Conservation (phyloP, 805 yeast genomes). For the Saturnispora ahearnii region DNA sequence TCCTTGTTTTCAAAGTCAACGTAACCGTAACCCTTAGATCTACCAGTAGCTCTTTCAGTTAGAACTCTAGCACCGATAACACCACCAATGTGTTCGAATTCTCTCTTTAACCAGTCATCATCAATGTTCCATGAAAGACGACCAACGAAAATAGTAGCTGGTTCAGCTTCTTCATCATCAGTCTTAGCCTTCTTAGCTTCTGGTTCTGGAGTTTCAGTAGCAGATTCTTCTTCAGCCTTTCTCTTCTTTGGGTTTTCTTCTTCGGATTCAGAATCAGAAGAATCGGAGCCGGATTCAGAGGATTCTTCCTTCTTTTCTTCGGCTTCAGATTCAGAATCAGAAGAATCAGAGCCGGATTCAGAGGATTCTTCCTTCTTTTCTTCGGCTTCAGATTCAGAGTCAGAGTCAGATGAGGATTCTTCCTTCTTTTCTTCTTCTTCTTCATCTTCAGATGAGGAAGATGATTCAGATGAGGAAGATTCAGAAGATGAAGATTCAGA, state of each 20-base stretch:
- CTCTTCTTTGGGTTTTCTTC: slow-evolving; percentile 30
- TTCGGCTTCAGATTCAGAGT: slow-evolving; percentile 21
- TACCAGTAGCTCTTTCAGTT: slow-evolving; percentile 73
- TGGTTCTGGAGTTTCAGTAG: slow-evolving; percentile 26
- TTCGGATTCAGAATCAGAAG: slow-evolving; percentile 15
- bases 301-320: slow-evolving; percentile 12
- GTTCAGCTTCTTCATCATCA: slow-evolving; percentile 41
- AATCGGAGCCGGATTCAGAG: slow-evolving; percentile 22
- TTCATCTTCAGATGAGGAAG: slow-evolving; percentile 21
- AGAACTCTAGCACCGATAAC: slow-evolving; percentile 86
- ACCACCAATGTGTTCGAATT: slow-evolving; percentile 77
- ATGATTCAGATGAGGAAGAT: slow-evolving; percentile 20
- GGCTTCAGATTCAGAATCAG: slow-evolving; percentile 14
- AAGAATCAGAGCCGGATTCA: slow-evolving; percentile 19
- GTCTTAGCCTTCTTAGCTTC: slow-evolving; percentile 42
- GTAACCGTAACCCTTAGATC: slow-evolving; percentile 95
- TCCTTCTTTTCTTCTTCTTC: slow-evolving; percentile 11
- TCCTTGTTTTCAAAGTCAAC: slow-evolving; percentile 80
- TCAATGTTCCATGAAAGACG: slow-evolving; percentile 96
- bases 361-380: slow-evolving; percentile 13
- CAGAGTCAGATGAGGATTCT: slow-evolving; percentile 17
- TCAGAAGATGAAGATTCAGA: slow-evolving; percentile 20
- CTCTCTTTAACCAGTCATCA: slow-evolving; percentile 85
- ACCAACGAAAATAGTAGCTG: slow-evolving; percentile 91
- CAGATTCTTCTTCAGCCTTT: slow-evolving; percentile 31